These are phyloP conservation scores for Candida tibetensis DNA, from an alignment of 805 yeast species.

Conservation along the genomic window DNA sequence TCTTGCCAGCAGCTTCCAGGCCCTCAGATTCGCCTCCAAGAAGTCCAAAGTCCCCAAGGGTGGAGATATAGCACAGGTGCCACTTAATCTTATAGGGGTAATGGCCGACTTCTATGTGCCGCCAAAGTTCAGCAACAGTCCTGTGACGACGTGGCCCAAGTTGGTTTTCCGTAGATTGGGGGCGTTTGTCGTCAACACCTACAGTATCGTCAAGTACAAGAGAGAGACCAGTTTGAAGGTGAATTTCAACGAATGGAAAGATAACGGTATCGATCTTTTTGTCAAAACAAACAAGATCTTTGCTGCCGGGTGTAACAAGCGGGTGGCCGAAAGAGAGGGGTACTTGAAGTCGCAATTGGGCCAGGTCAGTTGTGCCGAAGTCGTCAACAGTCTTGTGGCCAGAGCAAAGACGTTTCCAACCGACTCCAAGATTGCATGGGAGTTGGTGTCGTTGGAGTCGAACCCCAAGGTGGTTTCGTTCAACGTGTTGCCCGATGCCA, in stretches of 20 bases:
- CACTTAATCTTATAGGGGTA: constrained; percentile 38
- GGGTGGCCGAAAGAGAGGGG: constrained; percentile 30
- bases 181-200: constrained; percentile 64
- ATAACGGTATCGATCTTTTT: constrained; percentile 73
- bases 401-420: constrained; percentile 49
- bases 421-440: constrained; percentile 67
- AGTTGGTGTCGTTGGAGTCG: constrained; percentile 62
- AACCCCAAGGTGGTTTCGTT: constrained; percentile 73
- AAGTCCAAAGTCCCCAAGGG: constrained; percentile 13
- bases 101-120: constrained; percentile 45
- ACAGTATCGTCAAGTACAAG: constrained; percentile 46
- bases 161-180: constrained; percentile 62
- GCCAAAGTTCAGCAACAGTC: constrained; percentile 25
- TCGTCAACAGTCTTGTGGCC: constrained; percentile 27
- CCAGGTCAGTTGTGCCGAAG: constrained; percentile 34
- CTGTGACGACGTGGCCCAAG: constrained; percentile 37
- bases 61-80: constrained; percentile 37
- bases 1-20: background rate
- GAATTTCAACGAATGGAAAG: constrained; percentile 79
- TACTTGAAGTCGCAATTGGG: constrained; percentile 43
- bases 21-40: constrained; percentile 4
- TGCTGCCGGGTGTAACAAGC: constrained; percentile 48
- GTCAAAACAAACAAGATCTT: constrained; percentile 80
- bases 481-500: constrained; percentile 56
- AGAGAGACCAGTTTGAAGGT: constrained; percentile 42